Percentiles rank a stretch among this genome's conserved stretches.
These are phyloP conservation scores for Eucalyptus camaldulensis DNA, from an alignment of 345 rosid genomes.

Conservation along the genomic window DNA sequence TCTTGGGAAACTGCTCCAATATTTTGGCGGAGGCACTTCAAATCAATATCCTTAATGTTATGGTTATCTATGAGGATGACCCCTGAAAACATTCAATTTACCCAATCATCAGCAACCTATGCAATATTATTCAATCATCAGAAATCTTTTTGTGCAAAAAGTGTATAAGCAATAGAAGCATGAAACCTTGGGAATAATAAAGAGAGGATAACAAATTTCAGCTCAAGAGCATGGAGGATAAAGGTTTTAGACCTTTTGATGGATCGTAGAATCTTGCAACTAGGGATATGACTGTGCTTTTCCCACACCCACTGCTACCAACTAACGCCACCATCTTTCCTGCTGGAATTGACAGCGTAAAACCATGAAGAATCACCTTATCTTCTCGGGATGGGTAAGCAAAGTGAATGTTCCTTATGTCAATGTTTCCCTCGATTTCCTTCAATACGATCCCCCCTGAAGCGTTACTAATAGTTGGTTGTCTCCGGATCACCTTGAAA, in stretches of 20 bases:
- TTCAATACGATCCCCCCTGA: conserved; percentile 6
- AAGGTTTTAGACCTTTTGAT: conserved; percentile 13
- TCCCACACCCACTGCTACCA: conserved; percentile 61
- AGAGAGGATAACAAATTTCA: neutral
- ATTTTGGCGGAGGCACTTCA: conserved; percentile 33
- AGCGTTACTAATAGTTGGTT: conserved; percentile 15
- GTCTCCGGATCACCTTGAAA: conserved; percentile 31
- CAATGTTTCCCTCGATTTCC: conserved; percentile 30
- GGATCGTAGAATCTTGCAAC: conserved; percentile 62
- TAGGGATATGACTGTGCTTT: conserved; percentile 45
- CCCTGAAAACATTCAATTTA: conserved; percentile 11
- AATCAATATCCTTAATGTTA: conserved; percentile 40
- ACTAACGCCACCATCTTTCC: conserved; percentile 48
- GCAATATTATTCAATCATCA: neutral
- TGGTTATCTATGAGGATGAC: conserved; percentile 28
- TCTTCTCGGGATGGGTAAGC: conserved; percentile 51
- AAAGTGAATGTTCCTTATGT: conserved; percentile 21
- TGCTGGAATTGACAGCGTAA: conserved; percentile 45
- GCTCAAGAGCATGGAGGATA: neutral
- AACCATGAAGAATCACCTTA: conserved; percentile 29
- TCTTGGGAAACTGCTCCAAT: conserved; percentile 54
- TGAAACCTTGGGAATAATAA: neutral
- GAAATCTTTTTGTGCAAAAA: neutral
- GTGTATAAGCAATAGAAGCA: neutral
- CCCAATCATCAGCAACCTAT: neutral